Evolutionary conservation across 2,329 filamentous ascomycete genomes (phyloP).

Genomic region (Pestalotiopsis fici): DNA sequence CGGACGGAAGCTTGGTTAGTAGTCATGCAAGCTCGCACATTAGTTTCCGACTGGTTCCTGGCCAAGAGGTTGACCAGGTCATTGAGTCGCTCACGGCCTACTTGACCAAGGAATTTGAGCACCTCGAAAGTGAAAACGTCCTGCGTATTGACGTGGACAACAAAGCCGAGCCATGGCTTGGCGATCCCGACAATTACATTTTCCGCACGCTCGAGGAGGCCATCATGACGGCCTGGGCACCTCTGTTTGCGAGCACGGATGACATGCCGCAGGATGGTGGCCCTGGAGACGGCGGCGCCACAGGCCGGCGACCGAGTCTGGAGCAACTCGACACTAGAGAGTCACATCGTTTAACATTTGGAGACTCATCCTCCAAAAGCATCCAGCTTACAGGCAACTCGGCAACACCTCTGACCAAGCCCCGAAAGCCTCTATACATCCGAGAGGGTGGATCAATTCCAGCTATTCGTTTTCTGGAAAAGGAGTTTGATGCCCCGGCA

Average conservation of each 20-base stretch:
- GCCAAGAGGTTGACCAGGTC: conserved; percentile 83
- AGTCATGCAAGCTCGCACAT: conserved; percentile 85
- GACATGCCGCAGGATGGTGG: conserved; percentile 10
- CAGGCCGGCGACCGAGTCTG: neutral
- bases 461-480: conserved; percentile 89
- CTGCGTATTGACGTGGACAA: conserved; percentile 86
- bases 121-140: conserved; percentile 77
- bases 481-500: conserved; percentile 87
- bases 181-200: conserved; percentile 86
- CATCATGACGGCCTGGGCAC: conserved; percentile 82
- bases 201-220: conserved; percentile 87
- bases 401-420: conserved; percentile 28
- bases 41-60: conserved; percentile 89
- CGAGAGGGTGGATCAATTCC: conserved; percentile 95
- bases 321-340: neutral
- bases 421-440: conserved; percentile 80
- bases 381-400: neutral
- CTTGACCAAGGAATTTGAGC: conserved; percentile 69
- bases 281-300: neutral
- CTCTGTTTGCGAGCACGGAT: conserved; percentile 38
- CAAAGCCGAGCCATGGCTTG: conserved; percentile 93
- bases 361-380: neutral
- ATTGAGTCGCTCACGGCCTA: conserved; percentile 67
- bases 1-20: conserved; percentile 89
- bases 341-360: conserved; percentile 3